Evolutionary conservation across 2,329 filamentous ascomycete species (phyloP).

Genomic region (Talaromyces piceae): DNA sequence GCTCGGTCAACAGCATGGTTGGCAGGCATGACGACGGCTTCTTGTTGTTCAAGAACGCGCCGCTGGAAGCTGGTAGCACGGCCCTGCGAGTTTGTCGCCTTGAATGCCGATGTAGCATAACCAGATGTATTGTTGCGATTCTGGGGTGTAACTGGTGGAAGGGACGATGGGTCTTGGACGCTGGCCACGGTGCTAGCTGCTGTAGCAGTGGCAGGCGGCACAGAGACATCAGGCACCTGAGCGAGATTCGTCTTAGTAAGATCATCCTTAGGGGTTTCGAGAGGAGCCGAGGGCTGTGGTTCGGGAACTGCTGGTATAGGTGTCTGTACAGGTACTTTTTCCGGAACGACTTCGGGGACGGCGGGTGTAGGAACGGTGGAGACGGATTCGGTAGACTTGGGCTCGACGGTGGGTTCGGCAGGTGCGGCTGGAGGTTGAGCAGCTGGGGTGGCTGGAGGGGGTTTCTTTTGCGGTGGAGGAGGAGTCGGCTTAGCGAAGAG

Average conservation of each 20-base stretch:
- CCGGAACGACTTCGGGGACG: slow-evolving; percentile 37
- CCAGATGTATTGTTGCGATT: slow-evolving; percentile 55
- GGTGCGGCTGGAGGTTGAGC: slow-evolving; percentile 27
- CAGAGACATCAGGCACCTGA: slow-evolving; percentile 74
- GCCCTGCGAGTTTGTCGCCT: slow-evolving; percentile 57
- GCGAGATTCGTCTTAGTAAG: slow-evolving; percentile 90
- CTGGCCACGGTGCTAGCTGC: slow-evolving; percentile 84
- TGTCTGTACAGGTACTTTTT: slow-evolving; percentile 26
- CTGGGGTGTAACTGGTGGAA: slow-evolving; percentile 43
- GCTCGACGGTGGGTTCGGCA: slow-evolving; percentile 21
- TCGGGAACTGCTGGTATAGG: slow-evolving; percentile 26
- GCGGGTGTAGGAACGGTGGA: slow-evolving; percentile 28
- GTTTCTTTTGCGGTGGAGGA: slow-evolving; percentile 41
- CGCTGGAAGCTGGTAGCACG: slow-evolving; percentile 77
- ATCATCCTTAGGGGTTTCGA: slow-evolving; percentile 69
- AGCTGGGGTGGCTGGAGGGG: slow-evolving; percentile 32
- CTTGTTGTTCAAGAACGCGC: slow-evolving; percentile 86
- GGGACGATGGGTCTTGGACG: slow-evolving; percentile 66
- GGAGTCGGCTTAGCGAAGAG: slow-evolving; percentile 62
- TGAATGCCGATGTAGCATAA: slow-evolving; percentile 72
- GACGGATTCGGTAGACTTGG: slow-evolving; percentile 31
- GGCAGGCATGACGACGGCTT: slow-evolving; percentile 95
- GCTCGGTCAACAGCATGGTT: slow-evolving; percentile 91
- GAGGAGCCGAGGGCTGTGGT: slow-evolving; percentile 28
- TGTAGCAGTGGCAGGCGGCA: slow-evolving; percentile 70